Conservation (phyloP, 2,329 filamentous ascomycete genomes). For the Cordyceps tenuipes region DNA sequence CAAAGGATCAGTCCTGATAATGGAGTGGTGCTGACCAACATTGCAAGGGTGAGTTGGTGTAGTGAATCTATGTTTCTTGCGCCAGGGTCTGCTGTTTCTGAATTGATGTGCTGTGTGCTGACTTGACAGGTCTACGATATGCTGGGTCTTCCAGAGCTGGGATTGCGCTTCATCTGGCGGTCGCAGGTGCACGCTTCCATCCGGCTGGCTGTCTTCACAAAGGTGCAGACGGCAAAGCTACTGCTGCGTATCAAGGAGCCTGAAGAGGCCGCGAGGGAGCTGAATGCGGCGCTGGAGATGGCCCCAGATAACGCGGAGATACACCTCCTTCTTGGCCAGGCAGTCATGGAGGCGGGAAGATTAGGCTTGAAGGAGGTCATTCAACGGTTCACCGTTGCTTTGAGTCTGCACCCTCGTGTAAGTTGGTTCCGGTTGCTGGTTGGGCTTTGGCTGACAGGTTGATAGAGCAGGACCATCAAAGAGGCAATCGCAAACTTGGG, state of each 20-base stretch:
- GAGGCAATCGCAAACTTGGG: background rate
- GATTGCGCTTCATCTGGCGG: background rate
- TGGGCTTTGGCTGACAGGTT: background rate
- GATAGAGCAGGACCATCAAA: background rate
- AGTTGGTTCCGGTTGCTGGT: background rate
- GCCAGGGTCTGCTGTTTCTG: too few relatives aligned
- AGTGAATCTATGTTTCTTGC: too few relatives aligned
- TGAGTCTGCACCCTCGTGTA: slow-evolving; percentile 1
- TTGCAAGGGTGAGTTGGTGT: background rate
- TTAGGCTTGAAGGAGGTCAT: background rate
- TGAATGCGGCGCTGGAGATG: background rate
- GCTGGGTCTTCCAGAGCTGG: background rate
- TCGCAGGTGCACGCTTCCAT: background rate
- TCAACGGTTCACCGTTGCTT: background rate
- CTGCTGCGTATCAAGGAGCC: background rate
- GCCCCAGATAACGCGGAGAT: background rate
- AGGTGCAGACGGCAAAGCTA: background rate
- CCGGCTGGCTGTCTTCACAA: background rate
- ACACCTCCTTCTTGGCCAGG: background rate
- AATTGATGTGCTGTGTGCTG: too few relatives aligned
- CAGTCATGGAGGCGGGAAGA: background rate
- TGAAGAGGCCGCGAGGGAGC: background rate
- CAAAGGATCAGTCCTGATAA: background rate
- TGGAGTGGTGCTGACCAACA: background rate
- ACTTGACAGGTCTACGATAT: background rate